Conservation (phyloP, 768 basidiomycete species). For the Stropharia rugosoannulata region DNA sequence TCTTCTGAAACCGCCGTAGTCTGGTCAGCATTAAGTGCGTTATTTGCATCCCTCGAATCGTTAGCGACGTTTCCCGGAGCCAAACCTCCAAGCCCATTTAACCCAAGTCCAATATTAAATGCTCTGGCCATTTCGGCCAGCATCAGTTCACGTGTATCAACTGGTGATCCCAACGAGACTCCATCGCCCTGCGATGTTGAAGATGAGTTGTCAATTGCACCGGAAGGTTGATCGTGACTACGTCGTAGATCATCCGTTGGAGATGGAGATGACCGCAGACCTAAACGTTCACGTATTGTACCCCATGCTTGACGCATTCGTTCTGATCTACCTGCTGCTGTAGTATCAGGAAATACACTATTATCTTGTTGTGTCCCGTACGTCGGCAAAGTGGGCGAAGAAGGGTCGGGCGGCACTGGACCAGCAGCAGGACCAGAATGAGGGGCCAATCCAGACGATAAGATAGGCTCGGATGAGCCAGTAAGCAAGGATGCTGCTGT, state of each 20-base stretch:
- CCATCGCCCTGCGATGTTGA: slow-evolving; percentile 2
- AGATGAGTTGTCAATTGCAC: background rate
- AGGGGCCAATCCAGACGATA: slow-evolving; percentile 54
- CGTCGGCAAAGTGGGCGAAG: slow-evolving; percentile 13
- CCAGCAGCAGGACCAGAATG: slow-evolving; percentile 15
- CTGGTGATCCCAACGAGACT: slow-evolving; percentile 14
- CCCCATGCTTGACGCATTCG: slow-evolving; percentile 69
- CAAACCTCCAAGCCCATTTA: slow-evolving; percentile 27
- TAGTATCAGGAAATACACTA: slow-evolving; percentile 30
- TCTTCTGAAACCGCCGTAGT: slow-evolving; percentile 2
- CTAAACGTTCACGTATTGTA: slow-evolving; percentile 66
- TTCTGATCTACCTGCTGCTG: slow-evolving; percentile 34
- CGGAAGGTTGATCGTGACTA: background rate
- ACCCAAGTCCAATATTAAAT: slow-evolving; percentile 69
- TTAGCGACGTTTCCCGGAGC: slow-evolving; percentile 8
- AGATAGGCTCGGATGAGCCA: slow-evolving; percentile 64
- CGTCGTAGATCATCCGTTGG: slow-evolving; percentile 6
- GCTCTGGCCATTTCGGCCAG: slow-evolving; percentile 81
- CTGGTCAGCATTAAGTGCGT: background rate
- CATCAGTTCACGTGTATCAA: slow-evolving; percentile 68
- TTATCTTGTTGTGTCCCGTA: slow-evolving; percentile 46
- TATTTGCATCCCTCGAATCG: slow-evolving; percentile 9
- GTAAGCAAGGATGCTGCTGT: slow-evolving; percentile 84
- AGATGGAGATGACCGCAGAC: slow-evolving; percentile 35
- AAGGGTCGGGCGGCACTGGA: slow-evolving; percentile 39